phyloP scores from a whole-genome alignment of 805 yeast species.

The Debaryomyces castellii region DNA sequence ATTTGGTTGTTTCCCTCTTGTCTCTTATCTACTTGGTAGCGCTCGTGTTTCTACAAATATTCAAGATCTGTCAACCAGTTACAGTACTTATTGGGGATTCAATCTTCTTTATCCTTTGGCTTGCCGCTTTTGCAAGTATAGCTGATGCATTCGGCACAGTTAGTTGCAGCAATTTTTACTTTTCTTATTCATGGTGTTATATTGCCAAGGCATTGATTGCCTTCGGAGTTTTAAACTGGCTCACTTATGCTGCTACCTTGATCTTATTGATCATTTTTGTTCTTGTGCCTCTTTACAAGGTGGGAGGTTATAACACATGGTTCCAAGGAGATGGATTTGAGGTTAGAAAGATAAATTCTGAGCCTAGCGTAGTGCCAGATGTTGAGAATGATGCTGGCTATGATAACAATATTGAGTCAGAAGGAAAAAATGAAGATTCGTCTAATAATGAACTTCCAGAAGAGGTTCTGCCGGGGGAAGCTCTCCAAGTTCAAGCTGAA shows the following conservation, averaged over 20 bases:
- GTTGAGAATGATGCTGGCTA: not conserved
- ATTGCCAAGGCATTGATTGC: constrained; percentile 22
- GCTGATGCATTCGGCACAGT: constrained; percentile 12
- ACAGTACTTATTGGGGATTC: constrained; percentile 13
- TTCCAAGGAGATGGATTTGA: not conserved
- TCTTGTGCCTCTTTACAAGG: constrained; percentile 11
- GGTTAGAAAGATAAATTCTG: not conserved
- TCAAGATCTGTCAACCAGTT: constrained; percentile 6
- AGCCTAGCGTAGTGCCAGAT: not conserved
- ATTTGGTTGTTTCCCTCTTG: constrained; percentile 2
- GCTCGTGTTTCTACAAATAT: not conserved
- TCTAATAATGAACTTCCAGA: not conserved
- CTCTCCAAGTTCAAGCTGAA: not conserved
- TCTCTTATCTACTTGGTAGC: not conserved
- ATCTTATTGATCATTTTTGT: constrained; percentile 13
- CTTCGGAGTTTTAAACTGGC: constrained; percentile 19
- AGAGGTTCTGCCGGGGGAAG: not conserved
- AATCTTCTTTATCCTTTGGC: constrained; percentile 19
- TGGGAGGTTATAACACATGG: not conserved
- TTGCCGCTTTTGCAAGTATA: constrained; percentile 19
- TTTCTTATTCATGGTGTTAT: constrained; percentile 11
- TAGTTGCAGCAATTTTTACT: constrained; percentile 7
- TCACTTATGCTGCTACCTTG: constrained; percentile 17
- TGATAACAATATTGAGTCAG: not conserved
- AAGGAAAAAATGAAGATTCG: not conserved